phyloP scores from a whole-genome alignment of 2,329 filamentous ascomycete species.

The Xylariaceae sp. region DNA sequence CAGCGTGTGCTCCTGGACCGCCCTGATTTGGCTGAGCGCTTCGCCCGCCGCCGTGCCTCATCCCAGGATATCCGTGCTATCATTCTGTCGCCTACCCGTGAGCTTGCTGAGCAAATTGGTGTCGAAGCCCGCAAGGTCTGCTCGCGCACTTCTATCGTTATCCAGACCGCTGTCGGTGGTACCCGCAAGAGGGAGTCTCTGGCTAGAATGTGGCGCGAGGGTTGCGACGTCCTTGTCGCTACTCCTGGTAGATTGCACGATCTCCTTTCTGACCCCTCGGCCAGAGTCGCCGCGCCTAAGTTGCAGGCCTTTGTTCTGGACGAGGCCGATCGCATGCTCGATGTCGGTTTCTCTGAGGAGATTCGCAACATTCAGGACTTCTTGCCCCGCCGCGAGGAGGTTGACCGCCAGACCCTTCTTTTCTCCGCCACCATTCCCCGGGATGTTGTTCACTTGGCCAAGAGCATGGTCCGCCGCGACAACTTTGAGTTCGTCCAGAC shows the following conservation, averaged over 20 bases:
- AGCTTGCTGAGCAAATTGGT: slow-evolving; percentile 75
- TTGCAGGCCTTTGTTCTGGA: slow-evolving; percentile 92
- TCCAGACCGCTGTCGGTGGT: slow-evolving; percentile 82
- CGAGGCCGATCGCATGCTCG: slow-evolving; percentile 96
- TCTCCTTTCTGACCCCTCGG: slow-evolving; percentile 61
- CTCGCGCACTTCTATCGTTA: slow-evolving; percentile 57
- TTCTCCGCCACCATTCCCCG: slow-evolving; percentile 90
- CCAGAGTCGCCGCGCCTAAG: slow-evolving; percentile 65
- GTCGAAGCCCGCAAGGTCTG: slow-evolving; percentile 69
- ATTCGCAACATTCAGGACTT: slow-evolving; percentile 54
- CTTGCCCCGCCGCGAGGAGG: slow-evolving; percentile 58
- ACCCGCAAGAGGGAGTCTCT: slow-evolving; percentile 71
- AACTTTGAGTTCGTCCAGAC: slow-evolving; percentile 88
- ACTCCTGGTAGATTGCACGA: slow-evolving; percentile 87
- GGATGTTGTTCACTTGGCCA: slow-evolving; percentile 75
- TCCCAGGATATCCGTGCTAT: slow-evolving; percentile 61
- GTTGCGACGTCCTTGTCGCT: slow-evolving; percentile 84
- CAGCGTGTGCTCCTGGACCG: slow-evolving; percentile 69
- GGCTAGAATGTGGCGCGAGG: slow-evolving; percentile 60
- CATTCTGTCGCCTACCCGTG: slow-evolving; percentile 72
- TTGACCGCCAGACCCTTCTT: slow-evolving; percentile 82
- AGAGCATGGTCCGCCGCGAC: slow-evolving; percentile 66
- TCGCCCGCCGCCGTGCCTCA: slow-evolving; percentile 28
- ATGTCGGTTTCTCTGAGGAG: slow-evolving; percentile 75
- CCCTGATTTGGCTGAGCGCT: slow-evolving; percentile 49